Conservation (phyloP, 495 filamentous ascomycete genomes). For the Aspergillus sclerotiicarbonarius region DNA sequence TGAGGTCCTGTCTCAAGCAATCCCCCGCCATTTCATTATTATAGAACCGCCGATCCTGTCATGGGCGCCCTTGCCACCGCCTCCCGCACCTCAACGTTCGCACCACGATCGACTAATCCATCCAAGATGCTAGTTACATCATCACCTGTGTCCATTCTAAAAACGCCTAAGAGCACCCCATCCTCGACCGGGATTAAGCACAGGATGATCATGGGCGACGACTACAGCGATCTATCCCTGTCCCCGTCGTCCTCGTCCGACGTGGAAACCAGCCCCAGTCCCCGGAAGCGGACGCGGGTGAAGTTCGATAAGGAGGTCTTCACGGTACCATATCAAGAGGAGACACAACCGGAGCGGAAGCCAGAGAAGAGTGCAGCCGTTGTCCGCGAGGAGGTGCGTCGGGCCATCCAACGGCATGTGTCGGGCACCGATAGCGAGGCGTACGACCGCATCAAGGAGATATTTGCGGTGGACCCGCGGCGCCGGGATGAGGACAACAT, state of each 20-base stretch:
- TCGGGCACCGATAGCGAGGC: constrained; percentile 60
- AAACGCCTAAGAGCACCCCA: constrained; percentile 31
- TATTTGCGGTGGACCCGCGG: constrained; percentile 54
- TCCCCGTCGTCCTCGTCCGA: constrained; percentile 37
- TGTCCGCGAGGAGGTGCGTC: constrained; percentile 67
- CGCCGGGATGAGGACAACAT: constrained; percentile 43
- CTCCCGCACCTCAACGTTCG: constrained; percentile 26
- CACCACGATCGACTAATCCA: constrained; percentile 16
- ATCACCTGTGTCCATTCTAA: constrained; percentile 44
- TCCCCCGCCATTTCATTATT: constrained; percentile 8
- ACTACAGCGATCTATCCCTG: constrained; percentile 30
- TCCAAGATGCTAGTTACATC: constrained; percentile 37
- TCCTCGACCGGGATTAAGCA: constrained; percentile 32
- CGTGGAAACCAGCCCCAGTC: constrained; percentile 40
- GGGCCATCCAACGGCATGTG: constrained; percentile 67
- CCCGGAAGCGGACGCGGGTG: constrained; percentile 63
- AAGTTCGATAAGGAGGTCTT: constrained; percentile 73
- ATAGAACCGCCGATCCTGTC: constrained; percentile 17
- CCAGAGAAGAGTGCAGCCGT: constrained; percentile 59
- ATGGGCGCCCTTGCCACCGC: constrained; percentile 47
- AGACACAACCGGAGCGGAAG: constrained; percentile 26
- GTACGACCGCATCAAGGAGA: constrained; percentile 70
- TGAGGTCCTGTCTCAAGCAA: constrained; percentile 3
- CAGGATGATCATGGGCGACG: constrained; percentile 38
- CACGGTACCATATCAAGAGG: constrained; percentile 31